Conservation (phyloP, 2,329 filamentous ascomycete genomes). For the Pseudogymnoascus sp. region DNA sequence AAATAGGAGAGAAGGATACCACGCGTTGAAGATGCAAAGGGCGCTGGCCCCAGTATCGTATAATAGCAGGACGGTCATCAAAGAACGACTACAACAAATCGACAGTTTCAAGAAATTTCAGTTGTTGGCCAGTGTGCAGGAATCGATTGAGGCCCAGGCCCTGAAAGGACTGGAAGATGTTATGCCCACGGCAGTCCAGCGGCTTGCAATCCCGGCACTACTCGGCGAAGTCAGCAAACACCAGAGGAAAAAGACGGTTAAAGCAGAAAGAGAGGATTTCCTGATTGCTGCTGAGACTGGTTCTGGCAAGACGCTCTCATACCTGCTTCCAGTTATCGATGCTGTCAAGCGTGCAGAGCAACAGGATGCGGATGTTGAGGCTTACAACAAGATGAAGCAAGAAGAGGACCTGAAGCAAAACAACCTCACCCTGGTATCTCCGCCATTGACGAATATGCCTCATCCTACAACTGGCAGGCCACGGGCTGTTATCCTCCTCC, state of each 20-base stretch:
- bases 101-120: constrained; percentile 77
- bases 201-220: constrained; percentile 77
- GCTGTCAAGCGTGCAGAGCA: constrained; percentile 72
- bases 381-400: constrained; percentile 51
- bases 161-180: constrained; percentile 68
- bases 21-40: constrained; percentile 91
- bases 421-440: constrained; percentile 53
- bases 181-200: constrained; percentile 81
- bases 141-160: constrained; percentile 65
- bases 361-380: constrained; percentile 49
- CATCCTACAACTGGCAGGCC: constrained; percentile 73
- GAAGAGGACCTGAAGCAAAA: constrained; percentile 49
- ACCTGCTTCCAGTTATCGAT: constrained; percentile 77
- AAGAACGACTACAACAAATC: constrained; percentile 54
- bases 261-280: constrained; percentile 47
- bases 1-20: constrained; percentile 41
- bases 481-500: constrained; percentile 77
- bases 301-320: constrained; percentile 93
- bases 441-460: constrained; percentile 54
- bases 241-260: constrained; percentile 25
- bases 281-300: constrained; percentile 92
- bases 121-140: constrained; percentile 63
- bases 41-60: constrained; percentile 72
- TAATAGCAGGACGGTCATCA: constrained; percentile 47
- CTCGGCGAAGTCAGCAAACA: constrained; percentile 42